A percentile compares a stretch with the other conserved stretches of the same genome.
Conservation (phyloP, 1,284 basidiomycete genomes). For the Taiwanofungus camphoratus region DNA sequence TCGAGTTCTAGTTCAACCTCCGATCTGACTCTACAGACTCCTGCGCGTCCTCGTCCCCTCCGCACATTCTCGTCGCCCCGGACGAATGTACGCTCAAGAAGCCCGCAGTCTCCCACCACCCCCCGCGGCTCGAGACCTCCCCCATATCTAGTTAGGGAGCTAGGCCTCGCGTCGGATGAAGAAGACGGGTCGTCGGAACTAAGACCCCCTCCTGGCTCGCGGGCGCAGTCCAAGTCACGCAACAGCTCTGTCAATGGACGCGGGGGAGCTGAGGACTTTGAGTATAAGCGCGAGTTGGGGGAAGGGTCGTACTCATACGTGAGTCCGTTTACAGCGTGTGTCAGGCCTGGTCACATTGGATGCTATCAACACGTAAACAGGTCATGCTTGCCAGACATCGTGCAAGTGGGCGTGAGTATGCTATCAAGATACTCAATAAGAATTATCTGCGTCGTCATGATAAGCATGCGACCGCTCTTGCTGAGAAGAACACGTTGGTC, state of each 20-base stretch:
- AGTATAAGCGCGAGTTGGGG: constrained; percentile 66
- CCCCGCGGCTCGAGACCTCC: constrained; percentile 44
- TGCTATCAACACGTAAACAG: constrained; percentile 28
- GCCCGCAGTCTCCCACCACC: constrained; percentile 43
- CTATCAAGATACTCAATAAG: constrained; percentile 77
- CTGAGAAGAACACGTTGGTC: constrained; percentile 62
- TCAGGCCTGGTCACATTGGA: neutral
- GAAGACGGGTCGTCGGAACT: constrained; percentile 22
- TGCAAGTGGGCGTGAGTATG: constrained; percentile 58
- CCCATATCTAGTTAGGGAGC: constrained; percentile 54
- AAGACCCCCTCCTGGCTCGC: constrained; percentile 27
- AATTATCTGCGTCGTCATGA: constrained; percentile 63
- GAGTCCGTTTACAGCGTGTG: constrained; percentile 25
- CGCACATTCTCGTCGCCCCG: constrained; percentile 63
- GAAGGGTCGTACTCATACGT: constrained; percentile 80
- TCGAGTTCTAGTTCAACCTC: constrained; percentile 53
- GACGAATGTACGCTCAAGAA: constrained; percentile 36
- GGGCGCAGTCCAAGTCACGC: constrained; percentile 36
- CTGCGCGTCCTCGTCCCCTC: constrained; percentile 50
- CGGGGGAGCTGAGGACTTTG: constrained; percentile 53
- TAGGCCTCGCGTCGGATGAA: constrained; percentile 40
- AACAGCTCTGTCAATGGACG: constrained; percentile 44
- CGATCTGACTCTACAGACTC: constrained; percentile 34
- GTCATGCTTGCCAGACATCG: constrained; percentile 55
- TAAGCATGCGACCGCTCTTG: constrained; percentile 57